Conservation (phyloP, 768 basidiomycete species). For the Pleurotus eryngii region DNA sequence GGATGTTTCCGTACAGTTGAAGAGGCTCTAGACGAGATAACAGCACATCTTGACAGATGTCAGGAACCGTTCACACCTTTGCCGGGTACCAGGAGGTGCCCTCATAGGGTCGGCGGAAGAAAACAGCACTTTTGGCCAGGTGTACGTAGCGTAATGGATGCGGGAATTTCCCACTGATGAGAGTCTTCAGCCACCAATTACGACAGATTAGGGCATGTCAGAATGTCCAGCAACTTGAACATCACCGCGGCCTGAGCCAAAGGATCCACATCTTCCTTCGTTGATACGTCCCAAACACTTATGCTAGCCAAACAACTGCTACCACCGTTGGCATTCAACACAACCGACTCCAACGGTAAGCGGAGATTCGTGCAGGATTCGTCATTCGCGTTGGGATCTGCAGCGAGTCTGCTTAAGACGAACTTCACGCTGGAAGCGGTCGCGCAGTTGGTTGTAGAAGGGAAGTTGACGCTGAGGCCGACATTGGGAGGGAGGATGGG, state of each 20-base stretch:
- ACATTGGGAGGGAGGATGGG: slow-evolving; percentile 28
- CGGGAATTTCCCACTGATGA: too few species aligned
- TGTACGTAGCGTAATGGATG: too few species aligned
- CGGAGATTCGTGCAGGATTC: slow-evolving; percentile 27
- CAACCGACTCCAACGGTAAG: slow-evolving; percentile 29
- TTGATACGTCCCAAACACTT: slow-evolving; percentile 23
- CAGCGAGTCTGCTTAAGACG: slow-evolving; percentile 27
- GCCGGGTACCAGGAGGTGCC: background rate
- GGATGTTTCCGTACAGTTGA: too few species aligned
- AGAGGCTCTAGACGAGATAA: too few species aligned
- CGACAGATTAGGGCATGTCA: slow-evolving; percentile 13
- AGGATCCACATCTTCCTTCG: slow-evolving; percentile 27
- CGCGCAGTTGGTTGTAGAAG: slow-evolving; percentile 22
- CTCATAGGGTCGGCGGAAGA: background rate
- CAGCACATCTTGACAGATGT: background rate
- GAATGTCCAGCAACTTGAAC: slow-evolving; percentile 17
- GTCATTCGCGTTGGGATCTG: slow-evolving; percentile 22
- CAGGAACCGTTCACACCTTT: background rate
- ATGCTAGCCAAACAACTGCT: slow-evolving; percentile 31
- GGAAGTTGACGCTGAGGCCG: slow-evolving; percentile 35
- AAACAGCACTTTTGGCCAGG: too few species aligned
- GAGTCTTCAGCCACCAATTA: background rate
- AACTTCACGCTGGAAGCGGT: slow-evolving; percentile 22
- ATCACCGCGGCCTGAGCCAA: slow-evolving; percentile 25
- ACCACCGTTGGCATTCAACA: slow-evolving; percentile 14